These are phyloP conservation scores for Rhizopogon vulgaris DNA, from an alignment of 768 basidiomycete species.

Conservation along the genomic window DNA sequence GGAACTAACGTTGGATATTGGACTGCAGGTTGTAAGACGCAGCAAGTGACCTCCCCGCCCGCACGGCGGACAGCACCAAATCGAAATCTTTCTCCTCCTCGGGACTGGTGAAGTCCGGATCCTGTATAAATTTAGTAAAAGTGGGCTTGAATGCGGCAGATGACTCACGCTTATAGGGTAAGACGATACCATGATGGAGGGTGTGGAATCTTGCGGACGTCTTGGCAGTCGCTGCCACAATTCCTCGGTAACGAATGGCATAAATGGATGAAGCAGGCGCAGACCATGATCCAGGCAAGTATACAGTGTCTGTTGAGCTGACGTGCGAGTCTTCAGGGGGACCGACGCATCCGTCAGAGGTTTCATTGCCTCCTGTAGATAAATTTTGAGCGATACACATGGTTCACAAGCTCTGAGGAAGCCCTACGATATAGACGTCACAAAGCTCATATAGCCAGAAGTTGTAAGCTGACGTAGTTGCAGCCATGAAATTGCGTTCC, in stretches of 20 bases:
- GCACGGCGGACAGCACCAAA: slow-evolving; percentile 73
- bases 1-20: slow-evolving; percentile 68
- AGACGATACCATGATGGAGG: slow-evolving; percentile 84
- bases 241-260: slow-evolving; percentile 99
- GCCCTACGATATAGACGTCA: slow-evolving; percentile 91
- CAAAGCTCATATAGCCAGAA: slow-evolving; percentile 99
- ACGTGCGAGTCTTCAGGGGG: slow-evolving; percentile 54
- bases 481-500: slow-evolving; percentile 89
- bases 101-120: slow-evolving; percentile 51
- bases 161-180: slow-evolving; percentile 74
- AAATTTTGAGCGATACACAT: neutral
- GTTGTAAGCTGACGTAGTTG: slow-evolving; percentile 78
- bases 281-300: slow-evolving; percentile 90
- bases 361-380: slow-evolving; percentile 90
- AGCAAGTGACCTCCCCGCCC: slow-evolving; percentile 76
- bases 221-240: slow-evolving; percentile 95
- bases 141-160: neutral
- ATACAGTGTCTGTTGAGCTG: slow-evolving; percentile 94
- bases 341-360: slow-evolving; percentile 86
- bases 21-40: slow-evolving; percentile 85
- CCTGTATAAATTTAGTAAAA: slow-evolving; percentile 32
- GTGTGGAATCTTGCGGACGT: slow-evolving; percentile 71
- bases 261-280: slow-evolving; percentile 91
- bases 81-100: slow-evolving; percentile 84
- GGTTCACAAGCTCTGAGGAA: neutral